Percentiles rank a stretch among this genome's conserved stretches.
These are phyloP conservation scores for Cornus suecica DNA, from an alignment of 148 eudicot species.

Conservation along the genomic window DNA sequence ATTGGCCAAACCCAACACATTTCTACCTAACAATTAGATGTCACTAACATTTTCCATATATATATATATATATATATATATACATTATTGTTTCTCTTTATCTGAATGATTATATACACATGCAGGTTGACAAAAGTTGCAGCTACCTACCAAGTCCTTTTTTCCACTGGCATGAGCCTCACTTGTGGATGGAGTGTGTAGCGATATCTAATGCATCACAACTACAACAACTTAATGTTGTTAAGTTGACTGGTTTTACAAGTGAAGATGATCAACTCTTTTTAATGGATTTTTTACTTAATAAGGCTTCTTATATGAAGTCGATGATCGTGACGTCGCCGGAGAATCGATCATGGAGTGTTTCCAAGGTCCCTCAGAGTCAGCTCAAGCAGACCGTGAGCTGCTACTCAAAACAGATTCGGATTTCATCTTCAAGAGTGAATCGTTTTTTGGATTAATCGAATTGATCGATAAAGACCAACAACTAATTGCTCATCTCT, in stretches of 20 bases:
- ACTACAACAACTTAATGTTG: slow-evolving; percentile 6
- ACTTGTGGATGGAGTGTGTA: slow-evolving; percentile 15
- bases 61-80: no score
- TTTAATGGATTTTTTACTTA: slow-evolving; percentile 18
- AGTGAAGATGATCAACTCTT: background rate
- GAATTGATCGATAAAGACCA: background rate
- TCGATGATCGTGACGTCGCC: slow-evolving; percentile 8
- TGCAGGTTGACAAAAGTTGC: slow-evolving; percentile 7
- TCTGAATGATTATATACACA: background rate
- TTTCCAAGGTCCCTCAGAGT: slow-evolving; percentile 11
- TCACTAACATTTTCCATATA: no score
- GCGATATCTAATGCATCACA: background rate
- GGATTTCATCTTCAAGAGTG: slow-evolving; percentile 1
- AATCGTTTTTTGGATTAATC: background rate
- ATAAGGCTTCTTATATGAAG: slow-evolving; percentile 12
- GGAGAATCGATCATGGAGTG: slow-evolving; percentile 6
- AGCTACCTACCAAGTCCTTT: slow-evolving; percentile 2
- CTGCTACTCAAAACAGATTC: background rate
- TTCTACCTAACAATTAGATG: no score
- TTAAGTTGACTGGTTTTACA: slow-evolving; percentile 10
- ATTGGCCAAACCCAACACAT: no score
- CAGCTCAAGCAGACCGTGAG: slow-evolving; percentile 6
- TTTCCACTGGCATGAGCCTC: slow-evolving; percentile 18
- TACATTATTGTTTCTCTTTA: background rate
- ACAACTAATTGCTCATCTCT: background rate